Evolutionary conservation across 805 yeast genomes (phyloP), one percentile per base, ranked within the genome.

Genomic region (Wickerhamiella qilinensis): DNA sequence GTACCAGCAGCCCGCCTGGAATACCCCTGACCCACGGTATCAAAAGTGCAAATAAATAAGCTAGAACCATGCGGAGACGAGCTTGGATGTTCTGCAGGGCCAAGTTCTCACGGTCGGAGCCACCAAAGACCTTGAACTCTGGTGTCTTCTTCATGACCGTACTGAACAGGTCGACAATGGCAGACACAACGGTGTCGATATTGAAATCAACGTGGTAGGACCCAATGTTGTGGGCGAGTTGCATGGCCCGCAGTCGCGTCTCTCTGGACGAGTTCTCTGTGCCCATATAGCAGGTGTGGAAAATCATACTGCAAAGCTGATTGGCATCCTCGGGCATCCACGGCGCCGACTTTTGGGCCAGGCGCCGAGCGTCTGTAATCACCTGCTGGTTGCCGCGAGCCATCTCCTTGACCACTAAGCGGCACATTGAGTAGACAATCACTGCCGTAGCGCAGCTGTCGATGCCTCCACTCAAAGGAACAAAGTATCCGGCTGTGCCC

Each of bases 1-100:
- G 65, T 6, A 91, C 99, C 30, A 91, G 64, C 36, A 91, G 59
- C 0, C 97, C 96, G 3, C 84, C 84, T 17, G 68, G 64, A 35
- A 72, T 60, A 6, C 78, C 77, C 48, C 98, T 69, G 15, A 84
- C 81, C 97, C 97, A 91, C 4, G 99, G 98, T 39, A 91, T 64
- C 31, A 91, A 61, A 52, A 88, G 94, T 0, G 99, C 97, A 67
- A 91, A 85, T 24, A 93, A 58, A 54, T 91, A 91, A 11, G 94
- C 79, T 35, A 88, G 57, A 1, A 91, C 96, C 99, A 91, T 91
- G 57, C 99, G 67, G 38, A 85, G 61, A 43, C 99, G 71, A 0
- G 98, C 98, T 63, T 91, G 99, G 49, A 91, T 91, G 55, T 91
- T 91, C 57, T 91, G 99, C 38, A 91, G 60, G 0, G 98, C 97